phyloP scores from a whole-genome alignment of 2,329 filamentous ascomycete species.

The Fusarium sambucinum region DNA sequence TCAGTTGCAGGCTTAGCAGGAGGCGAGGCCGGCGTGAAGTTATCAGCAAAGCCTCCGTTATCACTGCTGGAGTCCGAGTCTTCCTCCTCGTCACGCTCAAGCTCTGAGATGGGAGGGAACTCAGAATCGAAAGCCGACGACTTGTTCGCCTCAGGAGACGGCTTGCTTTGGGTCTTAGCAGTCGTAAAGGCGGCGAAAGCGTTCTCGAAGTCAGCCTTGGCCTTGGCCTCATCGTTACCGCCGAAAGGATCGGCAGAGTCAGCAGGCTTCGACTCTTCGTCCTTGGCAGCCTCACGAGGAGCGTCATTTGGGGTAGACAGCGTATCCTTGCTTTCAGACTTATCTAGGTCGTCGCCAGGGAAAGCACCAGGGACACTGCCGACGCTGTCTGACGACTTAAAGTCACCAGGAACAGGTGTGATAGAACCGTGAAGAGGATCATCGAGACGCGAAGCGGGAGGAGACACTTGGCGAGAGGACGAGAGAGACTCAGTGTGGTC shows the following conservation, averaged over 20 bases:
- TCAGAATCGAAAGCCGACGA: slow-evolving; percentile 74
- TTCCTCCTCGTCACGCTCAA: slow-evolving; percentile 80
- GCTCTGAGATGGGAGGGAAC: slow-evolving; percentile 92
- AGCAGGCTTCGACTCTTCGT: slow-evolving; percentile 41
- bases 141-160: slow-evolving; percentile 58
- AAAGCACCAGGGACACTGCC: slow-evolving; percentile 50
- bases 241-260: slow-evolving; percentile 63
- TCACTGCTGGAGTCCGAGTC: slow-evolving; percentile 80
- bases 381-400: slow-evolving; percentile 35
- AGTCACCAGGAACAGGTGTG: slow-evolving; percentile 46
- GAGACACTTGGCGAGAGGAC: slow-evolving; percentile 82
- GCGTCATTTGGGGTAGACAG: slow-evolving; percentile 50
- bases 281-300: slow-evolving; percentile 33
- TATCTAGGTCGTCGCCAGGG: slow-evolving; percentile 55
- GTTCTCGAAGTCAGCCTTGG: slow-evolving; percentile 86
- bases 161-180: slow-evolving; percentile 62
- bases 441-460: slow-evolving; percentile 70
- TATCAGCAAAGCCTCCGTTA: slow-evolving; percentile 89
- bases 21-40: slow-evolving; percentile 79
- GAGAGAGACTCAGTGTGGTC: slow-evolving; percentile 75
- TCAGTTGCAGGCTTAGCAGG: slow-evolving; percentile 51
- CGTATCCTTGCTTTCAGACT: slow-evolving; percentile 49
- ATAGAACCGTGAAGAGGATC: slow-evolving; percentile 56
- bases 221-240: slow-evolving; percentile 66
- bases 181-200: slow-evolving; percentile 82